phyloP scores from a whole-genome alignment of 257 asterid genomes.

The Penstemon barbatus region DNA sequence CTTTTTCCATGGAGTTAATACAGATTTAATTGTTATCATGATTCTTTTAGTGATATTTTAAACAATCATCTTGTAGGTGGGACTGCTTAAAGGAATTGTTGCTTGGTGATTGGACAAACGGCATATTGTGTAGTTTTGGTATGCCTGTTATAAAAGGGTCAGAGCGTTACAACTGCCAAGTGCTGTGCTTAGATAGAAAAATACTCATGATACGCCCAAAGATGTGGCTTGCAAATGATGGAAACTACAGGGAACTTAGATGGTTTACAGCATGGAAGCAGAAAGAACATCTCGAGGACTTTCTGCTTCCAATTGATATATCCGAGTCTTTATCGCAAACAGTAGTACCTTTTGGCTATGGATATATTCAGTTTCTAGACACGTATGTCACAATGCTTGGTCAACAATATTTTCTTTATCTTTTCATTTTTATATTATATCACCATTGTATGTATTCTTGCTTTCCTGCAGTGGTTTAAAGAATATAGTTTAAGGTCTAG shows the following conservation, averaged over 20 bases:
- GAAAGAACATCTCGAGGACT: slow-evolving; percentile 54
- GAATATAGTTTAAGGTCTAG: slow-evolving; percentile 1
- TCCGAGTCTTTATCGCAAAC: slow-evolving; percentile 58
- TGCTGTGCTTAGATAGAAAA: slow-evolving; percentile 68
- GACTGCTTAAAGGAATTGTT: slow-evolving; percentile 73
- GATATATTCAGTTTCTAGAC: slow-evolving; percentile 68
- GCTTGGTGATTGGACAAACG: slow-evolving; percentile 80
- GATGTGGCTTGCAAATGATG: slow-evolving; percentile 88
- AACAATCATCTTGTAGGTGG: slow-evolving; percentile 54
- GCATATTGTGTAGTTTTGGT: slow-evolving; percentile 71
- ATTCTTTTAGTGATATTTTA: too few relatives aligned
- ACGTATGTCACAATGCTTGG: slow-evolving; percentile 44
- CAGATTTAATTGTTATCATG: too few relatives aligned
- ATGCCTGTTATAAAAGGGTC: slow-evolving; percentile 75
- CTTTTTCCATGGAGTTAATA: too few relatives aligned
- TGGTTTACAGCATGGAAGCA: slow-evolving; percentile 94
- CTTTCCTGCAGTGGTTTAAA: not conserved
- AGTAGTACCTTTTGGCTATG: slow-evolving; percentile 82
- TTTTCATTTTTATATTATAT: not conserved
- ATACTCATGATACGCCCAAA: slow-evolving; percentile 81
- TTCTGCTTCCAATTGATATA: slow-evolving; percentile 58
- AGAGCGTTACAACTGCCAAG: slow-evolving; percentile 79
- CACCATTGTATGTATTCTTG: not conserved
- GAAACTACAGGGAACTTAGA: slow-evolving; percentile 57
- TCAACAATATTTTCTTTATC: not conserved